These are phyloP conservation scores for Acanthochlamys bracteata DNA, from an alignment of 106 monocot species.

Conservation along the genomic window DNA sequence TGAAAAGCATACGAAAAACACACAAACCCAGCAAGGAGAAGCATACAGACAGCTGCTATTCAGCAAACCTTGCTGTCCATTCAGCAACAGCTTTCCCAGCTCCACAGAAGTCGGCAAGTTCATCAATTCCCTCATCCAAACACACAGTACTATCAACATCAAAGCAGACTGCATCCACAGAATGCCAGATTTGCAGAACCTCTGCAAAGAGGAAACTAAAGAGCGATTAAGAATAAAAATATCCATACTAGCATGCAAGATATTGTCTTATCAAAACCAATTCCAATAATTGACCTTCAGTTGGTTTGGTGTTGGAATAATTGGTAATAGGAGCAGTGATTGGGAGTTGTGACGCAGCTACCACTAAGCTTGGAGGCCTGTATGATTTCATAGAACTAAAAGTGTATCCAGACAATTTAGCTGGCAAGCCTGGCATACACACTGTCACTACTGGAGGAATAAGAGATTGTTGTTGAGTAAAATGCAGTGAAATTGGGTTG, in stretches of 20 bases:
- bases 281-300: slow-evolving; percentile 22
- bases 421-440: background rate
- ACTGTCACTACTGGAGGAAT: background rate
- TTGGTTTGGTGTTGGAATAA: slow-evolving; percentile 28
- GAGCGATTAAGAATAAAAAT: background rate
- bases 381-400: background rate
- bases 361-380: background rate
- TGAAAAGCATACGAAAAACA: too few species aligned
- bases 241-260: too few species aligned
- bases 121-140: slow-evolving; percentile 78
- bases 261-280: too few species aligned
- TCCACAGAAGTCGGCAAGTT: slow-evolving; percentile 13
- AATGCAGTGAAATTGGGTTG: background rate
- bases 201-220: slow-evolving; percentile 27
- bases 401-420: background rate
- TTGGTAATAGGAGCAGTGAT: slow-evolving; percentile 5
- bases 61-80: slow-evolving; percentile 74
- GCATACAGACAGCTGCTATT: too few species aligned
- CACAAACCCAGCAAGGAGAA: too few species aligned
- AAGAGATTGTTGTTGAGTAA: background rate
- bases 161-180: slow-evolving; percentile 35
- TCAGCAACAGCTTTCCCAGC: slow-evolving; percentile 94
- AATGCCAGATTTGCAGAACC: slow-evolving; percentile 71
- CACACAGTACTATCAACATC: slow-evolving; percentile 40
- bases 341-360: background rate